Base-by-base conservation (phyloP, 176 grass and related monocot species). In the Musa schizocarpa region DNA sequence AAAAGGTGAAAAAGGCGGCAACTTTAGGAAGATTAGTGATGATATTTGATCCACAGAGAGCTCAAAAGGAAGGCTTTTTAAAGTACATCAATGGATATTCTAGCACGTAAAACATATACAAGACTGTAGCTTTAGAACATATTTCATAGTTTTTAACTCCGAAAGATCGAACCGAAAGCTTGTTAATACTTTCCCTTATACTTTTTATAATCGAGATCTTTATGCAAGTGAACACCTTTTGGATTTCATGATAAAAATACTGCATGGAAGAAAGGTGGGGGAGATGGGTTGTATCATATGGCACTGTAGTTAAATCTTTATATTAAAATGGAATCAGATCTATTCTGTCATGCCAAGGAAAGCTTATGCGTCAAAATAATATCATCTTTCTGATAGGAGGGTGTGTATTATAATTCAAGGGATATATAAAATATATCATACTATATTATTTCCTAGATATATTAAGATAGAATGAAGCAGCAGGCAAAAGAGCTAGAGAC, bases 341-440 rank as follows among this genome's bases (percentile, higher is more conserved):
- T 76, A 79, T 75, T 80, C 53, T 19, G 13, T 53, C 48, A 61
- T 59, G 23, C n/a, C 53, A 71, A 76, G 76, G 83, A 64, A 76
- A 85, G 83, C 49, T 51, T 72, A 74, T 68, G 69, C 51, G 77
- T 68, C 59, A 57, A 82, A 27, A 78, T 23, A 61, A 27, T 79
- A 74, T 53, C 70, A 69, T 73, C 73, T 63, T 61, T 79, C 52
- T 25, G 23, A 78, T 13, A 62, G 73, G 50, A 50, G 43, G 74
- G 59, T 71, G 11, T 50, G 29, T 67, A 65, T 74, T 86, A 74
- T 78, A 74, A 54, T 74, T 59, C 63, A 52, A 65, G 10, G 25
- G 65, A 25, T 50, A 48, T 21, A 66, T 19, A 65, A 22, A 48
- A 56, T 1, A 43, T 21, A 9, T 48, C 24, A 73, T 73, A 59